phyloP scores from a whole-genome alignment of 2,329 filamentous ascomycete genomes.

The Trichophyton equinum region DNA sequence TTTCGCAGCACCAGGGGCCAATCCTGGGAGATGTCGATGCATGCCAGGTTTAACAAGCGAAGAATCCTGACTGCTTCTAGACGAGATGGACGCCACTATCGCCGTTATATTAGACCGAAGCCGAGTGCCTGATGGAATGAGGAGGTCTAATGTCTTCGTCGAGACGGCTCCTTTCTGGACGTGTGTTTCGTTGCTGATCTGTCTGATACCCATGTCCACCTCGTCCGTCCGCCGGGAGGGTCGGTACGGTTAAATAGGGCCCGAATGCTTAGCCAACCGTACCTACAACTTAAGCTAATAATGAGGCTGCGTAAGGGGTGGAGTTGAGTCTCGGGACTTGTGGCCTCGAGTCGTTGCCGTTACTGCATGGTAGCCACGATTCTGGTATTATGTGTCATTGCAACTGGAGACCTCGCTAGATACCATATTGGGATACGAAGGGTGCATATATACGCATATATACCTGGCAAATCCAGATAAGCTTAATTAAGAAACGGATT shows the following conservation, averaged over 20 bases:
- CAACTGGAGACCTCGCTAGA: background rate
- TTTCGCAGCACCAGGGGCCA: background rate
- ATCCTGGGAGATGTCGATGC: background rate
- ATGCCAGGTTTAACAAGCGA: background rate
- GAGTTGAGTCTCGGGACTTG: background rate
- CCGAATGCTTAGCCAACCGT: background rate
- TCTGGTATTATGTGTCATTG: background rate
- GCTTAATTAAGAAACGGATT: background rate
- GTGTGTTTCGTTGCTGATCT: background rate
- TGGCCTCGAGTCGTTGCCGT: background rate
- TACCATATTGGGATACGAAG: background rate
- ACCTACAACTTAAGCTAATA: background rate
- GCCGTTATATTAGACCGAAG: background rate
- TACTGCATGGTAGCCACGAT: background rate
- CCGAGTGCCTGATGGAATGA: background rate
- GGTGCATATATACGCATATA: background rate
- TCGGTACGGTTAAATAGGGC: conserved; percentile 1
- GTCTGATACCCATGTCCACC: background rate
- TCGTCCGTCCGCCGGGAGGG: background rate
- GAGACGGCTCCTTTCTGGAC: background rate
- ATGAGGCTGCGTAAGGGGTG: background rate
- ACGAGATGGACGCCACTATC: background rate
- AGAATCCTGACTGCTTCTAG: background rate
- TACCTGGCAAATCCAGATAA: background rate
- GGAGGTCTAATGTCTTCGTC: background rate